Evolutionary conservation across 1,284 basidiomycete genomes (phyloP).

Genomic region (Anthracocystis panici-leucophaei): DNA sequence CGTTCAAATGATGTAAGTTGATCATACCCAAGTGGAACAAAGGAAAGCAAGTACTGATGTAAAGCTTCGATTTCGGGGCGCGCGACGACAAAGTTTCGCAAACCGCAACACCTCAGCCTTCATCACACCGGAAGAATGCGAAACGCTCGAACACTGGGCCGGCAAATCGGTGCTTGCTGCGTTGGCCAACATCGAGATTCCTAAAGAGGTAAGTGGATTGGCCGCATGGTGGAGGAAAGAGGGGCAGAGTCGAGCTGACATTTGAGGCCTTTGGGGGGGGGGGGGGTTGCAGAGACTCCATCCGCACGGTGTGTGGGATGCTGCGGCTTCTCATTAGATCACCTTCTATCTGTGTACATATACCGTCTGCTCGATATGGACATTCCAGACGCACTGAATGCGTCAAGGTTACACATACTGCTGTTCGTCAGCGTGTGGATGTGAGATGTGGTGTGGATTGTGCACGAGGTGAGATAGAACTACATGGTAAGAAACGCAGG

Average conservation of each 20-base stretch:
- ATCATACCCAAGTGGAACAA: background rate
- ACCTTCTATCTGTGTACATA: background rate
- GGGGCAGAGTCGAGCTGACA: background rate
- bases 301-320: slow-evolving; percentile 49
- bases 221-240: too few relatives aligned
- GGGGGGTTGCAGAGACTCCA: slow-evolving; percentile 39
- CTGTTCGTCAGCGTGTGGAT: background rate
- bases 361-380: background rate
- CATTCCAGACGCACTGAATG: background rate
- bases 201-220: slow-evolving; percentile 38
- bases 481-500: slow-evolving; percentile 19
- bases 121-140: slow-evolving; percentile 79
- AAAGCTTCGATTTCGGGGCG: too few relatives aligned
- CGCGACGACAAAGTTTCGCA: slow-evolving; percentile 74
- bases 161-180: slow-evolving; percentile 74
- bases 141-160: slow-evolving; percentile 77
- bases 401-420: background rate
- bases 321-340: background rate
- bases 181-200: slow-evolving; percentile 64
- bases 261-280: background rate
- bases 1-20: slow-evolving; percentile 77
- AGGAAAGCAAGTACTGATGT: slow-evolving; percentile 1
- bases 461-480: slow-evolving; percentile 36
- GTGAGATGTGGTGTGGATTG: slow-evolving; percentile 49
- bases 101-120: slow-evolving; percentile 80